Conservation (phyloP, 148 eudicot genomes). For the Hydrangea macrophylla region DNA sequence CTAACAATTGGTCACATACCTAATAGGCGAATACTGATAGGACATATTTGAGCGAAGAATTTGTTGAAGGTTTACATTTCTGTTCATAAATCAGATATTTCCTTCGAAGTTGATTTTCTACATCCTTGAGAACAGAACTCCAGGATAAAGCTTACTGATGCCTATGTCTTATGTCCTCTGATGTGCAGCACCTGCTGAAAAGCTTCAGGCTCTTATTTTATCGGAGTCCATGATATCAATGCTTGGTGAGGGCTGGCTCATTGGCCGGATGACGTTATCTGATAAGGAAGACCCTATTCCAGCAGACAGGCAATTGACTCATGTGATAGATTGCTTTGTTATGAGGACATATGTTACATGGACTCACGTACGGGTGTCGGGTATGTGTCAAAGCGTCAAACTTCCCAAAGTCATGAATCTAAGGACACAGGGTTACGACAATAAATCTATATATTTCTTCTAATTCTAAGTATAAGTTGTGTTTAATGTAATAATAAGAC, state of each 20-base stretch:
- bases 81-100: neutral
- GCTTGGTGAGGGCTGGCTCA: slow-evolving; percentile 78
- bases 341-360: too few species aligned
- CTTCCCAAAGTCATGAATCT: too few species aligned
- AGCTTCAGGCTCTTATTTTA: slow-evolving; percentile 73
- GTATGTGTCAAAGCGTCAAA: too few species aligned
- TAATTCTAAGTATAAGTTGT: too few species aligned
- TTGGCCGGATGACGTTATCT: slow-evolving; percentile 44
- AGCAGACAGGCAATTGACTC: slow-evolving; percentile 51
- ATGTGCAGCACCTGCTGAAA: slow-evolving; percentile 71
- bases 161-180: slow-evolving; percentile 1
- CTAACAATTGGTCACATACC: too few species aligned
- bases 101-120: neutral
- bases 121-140: neutral
- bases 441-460: too few species aligned
- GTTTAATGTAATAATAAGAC: too few species aligned
- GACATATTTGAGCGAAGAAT: neutral
- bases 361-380: too few species aligned
- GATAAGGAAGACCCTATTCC: slow-evolving; percentile 42
- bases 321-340: neutral
- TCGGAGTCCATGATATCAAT: slow-evolving; percentile 64
- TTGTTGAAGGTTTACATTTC: neutral
- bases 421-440: too few species aligned
- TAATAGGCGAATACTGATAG: neutral
- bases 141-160: neutral